phyloP scores from a whole-genome alignment of 306 rosid genomes.

The Prunus armeniaca region DNA sequence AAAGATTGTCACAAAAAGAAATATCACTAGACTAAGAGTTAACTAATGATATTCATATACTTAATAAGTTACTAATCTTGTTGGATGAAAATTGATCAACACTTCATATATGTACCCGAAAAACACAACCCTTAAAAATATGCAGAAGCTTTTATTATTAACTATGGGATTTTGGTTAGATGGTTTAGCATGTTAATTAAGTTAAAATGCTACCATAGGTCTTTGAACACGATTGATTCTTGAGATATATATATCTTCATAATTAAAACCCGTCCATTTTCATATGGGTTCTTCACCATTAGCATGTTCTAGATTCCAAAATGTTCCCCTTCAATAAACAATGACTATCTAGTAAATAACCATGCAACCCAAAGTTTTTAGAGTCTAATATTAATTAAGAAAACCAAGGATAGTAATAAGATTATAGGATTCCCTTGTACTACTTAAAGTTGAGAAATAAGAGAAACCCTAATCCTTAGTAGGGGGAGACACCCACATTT shows the following conservation, averaged over 20 bases:
- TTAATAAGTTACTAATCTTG: no score
- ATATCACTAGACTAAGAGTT: no score
- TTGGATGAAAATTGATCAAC: no score
- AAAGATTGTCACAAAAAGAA: no score
- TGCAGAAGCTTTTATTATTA: no score
- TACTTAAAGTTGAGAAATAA: slow-evolving; percentile 10
- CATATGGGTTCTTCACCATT: not conserved
- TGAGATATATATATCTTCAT: not conserved
- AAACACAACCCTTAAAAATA: no score
- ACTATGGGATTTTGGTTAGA: no score
- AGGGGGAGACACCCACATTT: slow-evolving; percentile 74
- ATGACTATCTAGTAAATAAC: not conserved
- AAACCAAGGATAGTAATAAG: not conserved
- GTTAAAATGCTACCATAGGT: not conserved
- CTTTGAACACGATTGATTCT: not conserved
- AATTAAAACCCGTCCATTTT: not conserved
- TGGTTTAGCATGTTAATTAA: no score
- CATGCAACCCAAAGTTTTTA: slow-evolving; percentile 1
- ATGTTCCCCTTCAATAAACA: not conserved
- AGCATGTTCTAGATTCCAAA: not conserved
- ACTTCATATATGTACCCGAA: no score
- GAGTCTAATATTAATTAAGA: not conserved
- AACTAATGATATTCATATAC: no score
- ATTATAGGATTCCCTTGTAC: not conserved
- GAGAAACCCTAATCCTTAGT: slow-evolving; percentile 29